Evolutionary conservation across 305 asterid genomes (phyloP).

Genomic region (Solanum hybrid): DNA sequence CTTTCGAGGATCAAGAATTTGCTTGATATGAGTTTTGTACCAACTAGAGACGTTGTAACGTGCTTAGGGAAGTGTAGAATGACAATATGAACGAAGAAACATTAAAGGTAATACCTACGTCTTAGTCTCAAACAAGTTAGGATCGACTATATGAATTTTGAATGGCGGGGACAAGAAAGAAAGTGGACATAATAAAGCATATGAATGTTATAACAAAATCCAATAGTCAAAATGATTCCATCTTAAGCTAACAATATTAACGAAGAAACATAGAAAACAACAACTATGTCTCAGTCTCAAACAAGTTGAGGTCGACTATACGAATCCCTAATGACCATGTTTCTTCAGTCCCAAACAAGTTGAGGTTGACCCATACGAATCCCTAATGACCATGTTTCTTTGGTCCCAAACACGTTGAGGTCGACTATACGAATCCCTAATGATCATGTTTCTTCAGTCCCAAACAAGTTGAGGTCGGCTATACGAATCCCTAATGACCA

Average conservation of each 20-base stretch:
- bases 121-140: neutral
- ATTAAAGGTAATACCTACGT: rapidly evolving
- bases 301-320: neutral
- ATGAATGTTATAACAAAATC: neutral
- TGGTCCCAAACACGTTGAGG: too few relatives aligned
- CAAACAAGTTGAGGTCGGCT: too few relatives aligned
- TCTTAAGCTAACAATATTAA: neutral
- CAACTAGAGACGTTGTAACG: neutral
- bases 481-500: too few relatives aligned
- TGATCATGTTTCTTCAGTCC: too few relatives aligned
- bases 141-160: neutral
- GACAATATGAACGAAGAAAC: neutral
- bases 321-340: too few relatives aligned
- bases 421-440: neutral
- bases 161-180: neutral
- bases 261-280: neutral
- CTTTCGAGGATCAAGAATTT: neutral
- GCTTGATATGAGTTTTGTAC: neutral
- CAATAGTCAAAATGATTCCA: neutral
- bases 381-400: too few relatives aligned
- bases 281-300: neutral
- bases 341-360: too few relatives aligned
- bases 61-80: neutral
- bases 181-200: neutral
- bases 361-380: too few relatives aligned